Base-by-base conservation (phyloP, 257 asterid species). In the Solanum gracilifrons region DNA sequence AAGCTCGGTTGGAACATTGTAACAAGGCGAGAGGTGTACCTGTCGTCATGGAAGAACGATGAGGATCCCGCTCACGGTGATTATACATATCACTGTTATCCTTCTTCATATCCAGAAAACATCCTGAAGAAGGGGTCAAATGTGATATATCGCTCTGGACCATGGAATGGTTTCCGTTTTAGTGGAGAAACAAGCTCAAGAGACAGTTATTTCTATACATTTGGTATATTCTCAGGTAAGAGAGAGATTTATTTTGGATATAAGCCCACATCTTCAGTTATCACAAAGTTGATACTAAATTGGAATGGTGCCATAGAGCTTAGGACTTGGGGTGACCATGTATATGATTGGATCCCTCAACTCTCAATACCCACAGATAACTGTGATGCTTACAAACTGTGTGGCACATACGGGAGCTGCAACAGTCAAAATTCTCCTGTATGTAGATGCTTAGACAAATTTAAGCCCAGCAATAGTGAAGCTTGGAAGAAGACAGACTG, bases 61-160 rank as follows among this genome's bases (percentile, higher is more conserved):
- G 91, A 91, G 8, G 94, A 92, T 39, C 95, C 94, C n/a, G 91
- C 92, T 7, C 83, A 55, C 0, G 94, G 94, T 21, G 92, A 91
- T 3, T 91, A 58, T 32, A 35, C 86, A 9, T 48, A 48, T 15
- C 58, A 48, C 58, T 48, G 58, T 48, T 0, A 13, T 6, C 88
- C 85, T 86, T 13, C 41, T 87, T 87, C 76, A 13, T 27, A 90
- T 86, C 88, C 91, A 25, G 64, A 91, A 4, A 0, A 86, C 35
- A 90, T 90, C 68, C 3, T 85, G 33, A 83, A 16, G 51, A 83
- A 6, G 43, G 89, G 87, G 27, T 31, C 11, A 7, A 72, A 0
- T 25, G 87, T 85, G 3, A 3, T 2, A 0, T 88, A 4, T 27
- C 89, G 92, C 3, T 27, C 39, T 0, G 93, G 92, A n/a, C 88